phyloP scores from a whole-genome alignment of 2,329 filamentous ascomycete genomes.

The Leptographium wingfieldii region DNA sequence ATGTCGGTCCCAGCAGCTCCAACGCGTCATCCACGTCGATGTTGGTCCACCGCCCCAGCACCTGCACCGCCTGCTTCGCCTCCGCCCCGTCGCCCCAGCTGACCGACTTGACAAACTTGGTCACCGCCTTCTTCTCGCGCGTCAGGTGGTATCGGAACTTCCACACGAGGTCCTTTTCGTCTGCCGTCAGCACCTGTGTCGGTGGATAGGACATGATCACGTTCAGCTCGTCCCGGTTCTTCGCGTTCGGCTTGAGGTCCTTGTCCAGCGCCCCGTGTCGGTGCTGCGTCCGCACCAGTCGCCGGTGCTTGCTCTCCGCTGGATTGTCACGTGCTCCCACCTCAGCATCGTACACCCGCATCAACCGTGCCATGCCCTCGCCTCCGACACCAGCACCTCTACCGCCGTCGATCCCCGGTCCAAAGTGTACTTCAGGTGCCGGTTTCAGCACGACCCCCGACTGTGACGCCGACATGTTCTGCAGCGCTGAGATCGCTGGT shows the following conservation, averaged over 20 bases:
- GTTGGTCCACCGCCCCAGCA: conserved; percentile 87
- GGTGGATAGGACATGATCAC: conserved; percentile 84
- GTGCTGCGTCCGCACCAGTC: conserved; percentile 78
- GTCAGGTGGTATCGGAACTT: conserved; percentile 93
- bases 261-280: conserved; percentile 90
- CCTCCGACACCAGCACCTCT: not conserved
- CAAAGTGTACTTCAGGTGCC: conserved; percentile 77
- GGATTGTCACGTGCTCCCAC: conserved; percentile 83
- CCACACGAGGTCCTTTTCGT: conserved; percentile 95
- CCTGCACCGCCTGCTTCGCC: conserved; percentile 68
- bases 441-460: conserved; percentile 63
- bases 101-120: conserved; percentile 87
- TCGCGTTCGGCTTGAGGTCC: conserved; percentile 90
- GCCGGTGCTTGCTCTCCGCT: conserved; percentile 85
- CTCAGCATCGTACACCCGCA: conserved; percentile 88
- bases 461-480: conserved; percentile 49
- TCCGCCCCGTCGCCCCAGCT: conserved; percentile 14
- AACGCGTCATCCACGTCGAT: conserved; percentile 96
- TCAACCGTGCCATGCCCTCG: conserved; percentile 39
- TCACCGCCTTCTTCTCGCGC: conserved; percentile 80
- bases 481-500: conserved; percentile 66
- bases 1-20: conserved; percentile 82
- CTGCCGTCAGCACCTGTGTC: conserved; percentile 72
- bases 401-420: conserved; percentile 55
- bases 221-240: conserved; percentile 88